Percentiles rank a stretch among this genome's conserved stretches.
Evolutionary conservation across 345 rosid species (phyloP).

Genomic region (Euclidium syriacum): DNA sequence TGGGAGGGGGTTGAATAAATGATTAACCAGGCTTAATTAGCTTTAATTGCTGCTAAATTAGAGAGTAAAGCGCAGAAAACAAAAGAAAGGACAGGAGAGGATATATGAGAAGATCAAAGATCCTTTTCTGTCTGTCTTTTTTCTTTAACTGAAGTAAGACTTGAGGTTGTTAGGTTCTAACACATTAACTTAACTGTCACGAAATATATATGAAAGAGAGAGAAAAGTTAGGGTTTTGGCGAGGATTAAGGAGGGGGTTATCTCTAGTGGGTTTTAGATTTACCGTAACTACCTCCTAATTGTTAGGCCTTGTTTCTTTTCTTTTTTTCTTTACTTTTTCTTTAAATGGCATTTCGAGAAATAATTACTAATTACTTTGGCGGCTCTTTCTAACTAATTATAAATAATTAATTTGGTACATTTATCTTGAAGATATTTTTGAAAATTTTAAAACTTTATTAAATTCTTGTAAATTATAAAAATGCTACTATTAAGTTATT

Average conservation of each 20-base stretch:
- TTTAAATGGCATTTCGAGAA: background rate
- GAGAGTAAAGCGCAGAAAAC: background rate
- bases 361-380: too few species aligned
- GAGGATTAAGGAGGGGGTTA: slow-evolving; percentile 20
- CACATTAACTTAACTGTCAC: background rate
- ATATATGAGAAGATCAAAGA: slow-evolving; percentile 10
- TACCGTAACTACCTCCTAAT: slow-evolving; percentile 12
- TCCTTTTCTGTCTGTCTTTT: slow-evolving; percentile 11
- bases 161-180: background rate
- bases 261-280: slow-evolving; percentile 1
- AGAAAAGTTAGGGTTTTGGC: slow-evolving; percentile 22
- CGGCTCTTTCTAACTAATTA: too few species aligned
- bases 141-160: background rate
- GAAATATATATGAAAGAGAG: background rate
- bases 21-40: background rate
- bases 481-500: too few species aligned
- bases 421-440: too few species aligned
- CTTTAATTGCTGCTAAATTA: background rate
- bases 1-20: background rate
- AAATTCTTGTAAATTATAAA: too few species aligned
- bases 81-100: slow-evolving; percentile 15
- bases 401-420: too few species aligned
- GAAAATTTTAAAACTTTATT: too few species aligned
- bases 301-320: slow-evolving; percentile 8
- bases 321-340: background rate